Evolutionary conservation across 352 stramenopile genomes (phyloP).

Genomic region (Thalassiosira mediterranea): DNA sequence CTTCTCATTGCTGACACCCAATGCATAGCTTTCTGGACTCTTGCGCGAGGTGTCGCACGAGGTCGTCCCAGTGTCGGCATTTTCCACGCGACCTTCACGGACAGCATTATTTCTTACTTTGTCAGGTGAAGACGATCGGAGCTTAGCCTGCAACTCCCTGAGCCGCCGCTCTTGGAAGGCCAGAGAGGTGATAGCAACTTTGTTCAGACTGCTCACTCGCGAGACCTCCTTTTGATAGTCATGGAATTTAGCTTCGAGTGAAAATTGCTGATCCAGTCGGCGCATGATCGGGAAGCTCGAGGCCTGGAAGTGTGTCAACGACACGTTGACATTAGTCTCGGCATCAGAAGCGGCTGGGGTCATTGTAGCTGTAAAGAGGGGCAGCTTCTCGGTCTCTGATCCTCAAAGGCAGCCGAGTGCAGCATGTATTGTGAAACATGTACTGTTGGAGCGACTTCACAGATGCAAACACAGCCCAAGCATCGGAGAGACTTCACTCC

Average conservation of each 20-base stretch:
- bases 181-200: constrained; percentile 22
- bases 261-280: neutral
- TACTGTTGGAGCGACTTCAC: too few species aligned
- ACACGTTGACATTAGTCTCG: neutral
- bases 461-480: too few species aligned
- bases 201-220: constrained; percentile 24
- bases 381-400: too few species aligned
- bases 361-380: too few species aligned
- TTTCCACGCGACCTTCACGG: too few species aligned
- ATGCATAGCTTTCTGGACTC: too few species aligned
- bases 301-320: neutral
- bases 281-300: neutral
- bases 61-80: too few species aligned
- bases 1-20: too few species aligned
- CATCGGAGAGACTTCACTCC: too few species aligned
- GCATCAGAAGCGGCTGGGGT: neutral
- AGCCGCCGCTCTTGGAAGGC: constrained; percentile 30
- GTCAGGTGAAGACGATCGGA: constrained; percentile 11
- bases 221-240: constrained; percentile 29
- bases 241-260: neutral
- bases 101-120: neutral
- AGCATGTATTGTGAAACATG: too few species aligned
- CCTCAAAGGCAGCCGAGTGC: too few species aligned
- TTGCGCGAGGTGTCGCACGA: too few species aligned
- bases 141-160: constrained; percentile 15